Base-by-base conservation (phyloP, 345 rosid species). In the Eutrema japonicum region DNA sequence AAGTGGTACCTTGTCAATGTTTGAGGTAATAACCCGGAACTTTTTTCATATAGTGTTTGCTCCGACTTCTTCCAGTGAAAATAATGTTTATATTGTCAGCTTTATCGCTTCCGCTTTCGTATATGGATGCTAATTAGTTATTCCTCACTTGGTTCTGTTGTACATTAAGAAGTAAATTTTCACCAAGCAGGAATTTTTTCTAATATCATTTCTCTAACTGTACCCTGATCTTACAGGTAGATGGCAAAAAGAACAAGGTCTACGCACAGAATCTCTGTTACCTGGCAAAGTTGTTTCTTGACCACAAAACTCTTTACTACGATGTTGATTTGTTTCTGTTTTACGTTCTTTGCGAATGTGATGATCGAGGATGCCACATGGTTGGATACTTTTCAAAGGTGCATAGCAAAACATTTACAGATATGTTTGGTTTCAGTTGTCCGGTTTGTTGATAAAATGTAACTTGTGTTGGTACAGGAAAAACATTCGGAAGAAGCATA, bases 341-440 rank as follows among this genome's bases (percentile, higher is more conserved):
- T 49, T 73, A 73, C 41, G 71, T 73, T 64, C 77, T 73, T 8
- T 73, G 77, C 3, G 76, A 72, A 82, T 94, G 97, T 65, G 98
- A 94, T 81, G 98, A 94, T 83, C 95, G 98, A 40, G 98, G 98
- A 70, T 94, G 98, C 85, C 98, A 94, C 83, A 94, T 91, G 97
- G 97, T 91, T 81, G 98, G 98, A 65, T 94, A 94, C 80, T 94
- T 89, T 70, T 94, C 98, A 60, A 94, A 94, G 64, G 71, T 73
- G n/a, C 9, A 43, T 26, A 22, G 14, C 65, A 13, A 2, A n/a
- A 1, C 71, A 16, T 29, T 5, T 46, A 45, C 32, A 30, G 8
- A 30, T 41, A 38, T 40, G 12, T 56, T 38, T 65, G 71, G 72
- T 66, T 66, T 29, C 60, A 57, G 30, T 18, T 47, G 5, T 55